phyloP scores from a whole-genome alignment of 1,284 basidiomycete genomes.

The Trichosporon asahii region DNA sequence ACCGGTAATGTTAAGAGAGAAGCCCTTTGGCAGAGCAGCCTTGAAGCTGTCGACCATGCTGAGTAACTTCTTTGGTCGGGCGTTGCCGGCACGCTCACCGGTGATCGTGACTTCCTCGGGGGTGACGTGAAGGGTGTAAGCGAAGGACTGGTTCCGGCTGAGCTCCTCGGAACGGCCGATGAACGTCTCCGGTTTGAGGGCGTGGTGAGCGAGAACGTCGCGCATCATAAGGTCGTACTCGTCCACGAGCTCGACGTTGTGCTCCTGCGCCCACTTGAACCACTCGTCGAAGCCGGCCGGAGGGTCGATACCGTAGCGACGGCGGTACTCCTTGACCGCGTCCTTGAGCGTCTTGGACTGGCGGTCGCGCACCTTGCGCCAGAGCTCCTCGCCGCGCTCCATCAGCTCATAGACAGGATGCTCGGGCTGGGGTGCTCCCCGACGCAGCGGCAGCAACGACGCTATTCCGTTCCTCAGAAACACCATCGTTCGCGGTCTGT shows the following conservation, averaged over 20 bases:
- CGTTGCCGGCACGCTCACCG: slow-evolving; percentile 33
- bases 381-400: slow-evolving; percentile 45
- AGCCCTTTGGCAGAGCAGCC: slow-evolving; percentile 37
- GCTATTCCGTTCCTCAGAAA: slow-evolving; percentile 24
- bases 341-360: slow-evolving; percentile 59
- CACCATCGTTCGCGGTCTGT: slow-evolving; percentile 27
- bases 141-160: slow-evolving; percentile 25
- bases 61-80: slow-evolving; percentile 38
- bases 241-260: slow-evolving; percentile 75
- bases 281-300: slow-evolving; percentile 53
- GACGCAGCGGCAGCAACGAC: slow-evolving; percentile 15
- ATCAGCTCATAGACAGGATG: slow-evolving; percentile 51
- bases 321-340: slow-evolving; percentile 60
- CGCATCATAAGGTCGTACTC: slow-evolving; percentile 54
- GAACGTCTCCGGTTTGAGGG: slow-evolving; percentile 42
- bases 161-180: slow-evolving; percentile 30
- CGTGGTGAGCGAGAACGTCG: slow-evolving; percentile 47
- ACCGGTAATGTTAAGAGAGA: slow-evolving; percentile 42
- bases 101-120: slow-evolving; percentile 27
- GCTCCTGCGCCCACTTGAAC: slow-evolving; percentile 63
- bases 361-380: slow-evolving; percentile 27
- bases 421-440: slow-evolving; percentile 24
- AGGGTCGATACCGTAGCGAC: slow-evolving; percentile 54
- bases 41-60: slow-evolving; percentile 44
- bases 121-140: slow-evolving; percentile 43